Evolutionary conservation across 176 grass and related monocot genomes (phyloP).

Genomic region (Oryza officinalis): DNA sequence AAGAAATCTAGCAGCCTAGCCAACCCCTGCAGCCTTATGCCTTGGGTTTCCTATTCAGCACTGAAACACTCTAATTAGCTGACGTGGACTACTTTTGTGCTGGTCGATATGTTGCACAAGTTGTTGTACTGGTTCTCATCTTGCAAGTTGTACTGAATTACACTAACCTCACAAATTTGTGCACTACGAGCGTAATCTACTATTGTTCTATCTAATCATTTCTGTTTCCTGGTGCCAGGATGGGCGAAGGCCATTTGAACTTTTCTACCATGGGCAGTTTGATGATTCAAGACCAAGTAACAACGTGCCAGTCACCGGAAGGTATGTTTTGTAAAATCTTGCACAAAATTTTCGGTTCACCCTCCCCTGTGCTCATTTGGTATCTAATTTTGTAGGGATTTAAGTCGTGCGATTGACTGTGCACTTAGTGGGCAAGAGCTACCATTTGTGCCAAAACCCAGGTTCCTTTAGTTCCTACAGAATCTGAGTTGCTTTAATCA

Average conservation of each 20-base stretch:
- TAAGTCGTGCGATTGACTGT: conserved; percentile 84
- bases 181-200: neutral
- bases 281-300: conserved; percentile 87
- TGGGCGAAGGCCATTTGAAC: conserved; percentile 76
- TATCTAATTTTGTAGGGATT: conserved; percentile 53
- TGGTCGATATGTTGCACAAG: neutral
- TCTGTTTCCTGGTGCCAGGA: conserved; percentile 39
- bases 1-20: neutral
- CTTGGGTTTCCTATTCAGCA: neutral
- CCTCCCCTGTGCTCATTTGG: neutral
- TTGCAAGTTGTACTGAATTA: neutral
- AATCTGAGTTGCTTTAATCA: neutral
- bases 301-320: conserved; percentile 75
- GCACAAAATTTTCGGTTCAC: neutral
- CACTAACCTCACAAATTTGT: neutral
- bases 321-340: conserved; percentile 43
- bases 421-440: conserved; percentile 74
- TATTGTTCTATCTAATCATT: neutral
- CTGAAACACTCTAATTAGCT: neutral
- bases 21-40: neutral
- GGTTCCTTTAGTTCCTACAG: conserved; percentile 29
- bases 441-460: conserved; percentile 52
- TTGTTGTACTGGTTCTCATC: neutral
- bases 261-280: conserved; percentile 93
- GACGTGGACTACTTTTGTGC: neutral